Base-by-base conservation (phyloP, 2,329 filamentous ascomycete genomes). In the Ascosphaera apis region DNA sequence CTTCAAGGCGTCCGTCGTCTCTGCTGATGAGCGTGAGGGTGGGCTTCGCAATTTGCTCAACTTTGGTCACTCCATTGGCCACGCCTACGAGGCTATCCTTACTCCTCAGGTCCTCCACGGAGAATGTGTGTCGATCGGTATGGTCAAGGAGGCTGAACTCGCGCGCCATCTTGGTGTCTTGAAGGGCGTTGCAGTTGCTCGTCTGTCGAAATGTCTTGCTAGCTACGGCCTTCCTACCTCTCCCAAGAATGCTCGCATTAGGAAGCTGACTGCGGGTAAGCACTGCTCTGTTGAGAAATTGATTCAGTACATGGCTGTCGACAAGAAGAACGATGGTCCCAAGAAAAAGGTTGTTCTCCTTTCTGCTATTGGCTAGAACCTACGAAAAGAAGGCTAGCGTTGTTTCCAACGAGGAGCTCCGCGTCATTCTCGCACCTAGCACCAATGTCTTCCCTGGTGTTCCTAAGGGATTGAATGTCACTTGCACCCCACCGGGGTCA, bases 61-160 rank as follows among this genome's bases (percentile, higher is more conserved):
- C 56, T 95, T 93, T 57, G 88, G 88, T 21, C 88, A 98, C 53
- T 95, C 88, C 1, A 95, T 98, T 44, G 88, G 88, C 11, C 88
- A 98, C 56, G 88, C 88, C 13, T 83, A 86, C 47, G 88, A 98
- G 58, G 88, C 88, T 18, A 83, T 98, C 33, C 65, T 95, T 31
- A 91, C 91, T 0, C 88, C 88, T 0, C 86, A 98, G 54, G 73
- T 98, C 27, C 69, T 98, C 4, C 88, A 98, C 49, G 88, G 88
- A 41, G 88, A 98, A 53, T 83, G 80, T 42, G 86, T 98, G 8
- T 82, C 88, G 15, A 91, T 98, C 45, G 88, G 88, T 17, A 98
- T 98, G 88, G 80, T 95, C 40, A 92, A 91, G 53, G 88, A 98
- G 56, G 88, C 86, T 8, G 88, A 95, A 54, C 62, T 98, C 37